Percentiles rank a stretch among this genome's conserved stretches.
Conservation (phyloP, 768 basidiomycete species). For the Auricularia cornea region DNA sequence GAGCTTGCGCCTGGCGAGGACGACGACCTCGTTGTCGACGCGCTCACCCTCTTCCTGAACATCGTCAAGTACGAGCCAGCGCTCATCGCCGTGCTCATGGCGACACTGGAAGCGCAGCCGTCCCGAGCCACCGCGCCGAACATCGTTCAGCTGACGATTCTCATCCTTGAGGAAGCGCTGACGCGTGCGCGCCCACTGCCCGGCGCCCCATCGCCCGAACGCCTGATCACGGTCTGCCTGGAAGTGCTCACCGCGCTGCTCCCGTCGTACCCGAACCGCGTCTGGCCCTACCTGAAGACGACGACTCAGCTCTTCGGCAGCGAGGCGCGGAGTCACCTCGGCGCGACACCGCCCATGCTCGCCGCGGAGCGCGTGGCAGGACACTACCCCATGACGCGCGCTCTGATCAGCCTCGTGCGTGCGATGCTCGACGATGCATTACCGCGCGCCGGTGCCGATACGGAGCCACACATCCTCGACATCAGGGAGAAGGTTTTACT, state of each 20-base stretch:
- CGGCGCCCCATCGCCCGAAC: conserved; percentile 39
- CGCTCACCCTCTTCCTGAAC: conserved; percentile 71
- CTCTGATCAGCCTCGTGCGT: conserved; percentile 67
- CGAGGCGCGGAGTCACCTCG: conserved; percentile 34
- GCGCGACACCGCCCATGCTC: conserved; percentile 58
- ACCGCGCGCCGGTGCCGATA: conserved; percentile 19
- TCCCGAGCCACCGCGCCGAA: conserved; percentile 45
- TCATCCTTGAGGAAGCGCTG: conserved; percentile 72
- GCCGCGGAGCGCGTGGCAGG: conserved; percentile 63
- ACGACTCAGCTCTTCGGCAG: conserved; percentile 70
- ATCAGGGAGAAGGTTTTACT: conserved; percentile 80
- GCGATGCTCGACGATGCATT: conserved; percentile 69
- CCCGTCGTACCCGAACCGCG: conserved; percentile 67
- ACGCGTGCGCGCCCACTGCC: conserved; percentile 34
- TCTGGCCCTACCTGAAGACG: conserved; percentile 83
- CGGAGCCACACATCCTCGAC: conserved; percentile 37
- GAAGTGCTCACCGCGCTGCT: conserved; percentile 73
- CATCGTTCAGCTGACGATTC: conserved; percentile 70
- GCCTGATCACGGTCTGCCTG: conserved; percentile 72
- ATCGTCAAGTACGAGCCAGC: conserved; percentile 62
- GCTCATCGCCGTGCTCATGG: conserved; percentile 57
- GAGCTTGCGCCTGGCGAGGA: conserved; percentile 57
- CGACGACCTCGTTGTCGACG: conserved; percentile 58
- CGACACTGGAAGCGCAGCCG: conserved; percentile 52
- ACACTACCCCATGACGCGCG: conserved; percentile 73